phyloP scores from a whole-genome alignment of 805 yeast species.

The Yamadazyma olivae region DNA sequence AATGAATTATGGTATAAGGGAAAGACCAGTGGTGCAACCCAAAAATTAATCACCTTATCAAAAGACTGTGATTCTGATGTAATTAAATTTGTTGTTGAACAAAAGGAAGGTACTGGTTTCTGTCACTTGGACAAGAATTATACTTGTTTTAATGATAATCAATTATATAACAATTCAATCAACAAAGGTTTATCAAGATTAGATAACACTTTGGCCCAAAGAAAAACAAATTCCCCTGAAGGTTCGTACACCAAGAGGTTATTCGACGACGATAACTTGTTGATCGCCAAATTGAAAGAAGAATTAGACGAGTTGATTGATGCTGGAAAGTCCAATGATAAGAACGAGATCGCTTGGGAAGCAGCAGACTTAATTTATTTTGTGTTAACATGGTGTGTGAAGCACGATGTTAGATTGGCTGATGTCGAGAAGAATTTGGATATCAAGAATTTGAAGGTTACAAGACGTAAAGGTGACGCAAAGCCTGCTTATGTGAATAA shows the following conservation, averaged over 20 bases:
- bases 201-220: conserved; percentile 60
- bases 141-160: conserved; percentile 68
- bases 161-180: conserved; percentile 43
- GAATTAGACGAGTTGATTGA: conserved; percentile 95
- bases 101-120: conserved; percentile 77
- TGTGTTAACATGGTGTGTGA: conserved; percentile 51
- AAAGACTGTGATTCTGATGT: conserved; percentile 94
- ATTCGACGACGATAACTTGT: conserved; percentile 70
- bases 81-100: conserved; percentile 80
- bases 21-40: conserved; percentile 94
- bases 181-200: conserved; percentile 65
- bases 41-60: conserved; percentile 61
- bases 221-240: conserved; percentile 71
- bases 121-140: conserved; percentile 76
- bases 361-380: conserved; percentile 83
- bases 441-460: conserved; percentile 77
- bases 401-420: conserved; percentile 71
- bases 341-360: conserved; percentile 70
- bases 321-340: conserved; percentile 46
- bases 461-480: conserved; percentile 95
- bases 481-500: conserved; percentile 63
- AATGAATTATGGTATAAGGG: conserved; percentile 97
- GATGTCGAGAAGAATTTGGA: conserved; percentile 87
- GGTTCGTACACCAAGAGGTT: conserved; percentile 94
- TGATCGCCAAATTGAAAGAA: conserved; percentile 86